phyloP scores from a whole-genome alignment of 2,329 filamentous ascomycete genomes.

The Ilyonectria robusta region DNA sequence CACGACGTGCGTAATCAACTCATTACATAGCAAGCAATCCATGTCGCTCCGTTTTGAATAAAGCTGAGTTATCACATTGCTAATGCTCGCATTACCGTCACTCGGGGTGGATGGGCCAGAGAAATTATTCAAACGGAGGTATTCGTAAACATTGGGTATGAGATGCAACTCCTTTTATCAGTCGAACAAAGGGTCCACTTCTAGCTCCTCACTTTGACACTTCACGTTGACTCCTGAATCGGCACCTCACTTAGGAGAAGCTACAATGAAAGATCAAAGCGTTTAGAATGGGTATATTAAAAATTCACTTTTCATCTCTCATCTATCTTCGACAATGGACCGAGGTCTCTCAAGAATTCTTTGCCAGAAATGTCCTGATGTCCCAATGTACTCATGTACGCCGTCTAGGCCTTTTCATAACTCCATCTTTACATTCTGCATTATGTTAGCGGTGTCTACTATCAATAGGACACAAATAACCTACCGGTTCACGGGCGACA shows the following conservation, averaged over 20 bases:
- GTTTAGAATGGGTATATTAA: constrained; percentile 47
- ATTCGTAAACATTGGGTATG: neutral
- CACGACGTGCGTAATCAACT: neutral
- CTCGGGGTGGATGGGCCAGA: neutral
- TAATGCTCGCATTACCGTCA: neutral
- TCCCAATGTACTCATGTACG: constrained; percentile 11
- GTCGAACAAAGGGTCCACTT: neutral
- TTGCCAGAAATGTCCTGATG: constrained; percentile 25
- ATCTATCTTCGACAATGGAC: constrained; percentile 35
- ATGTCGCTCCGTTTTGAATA: neutral
- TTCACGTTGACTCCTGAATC: too few relatives aligned
- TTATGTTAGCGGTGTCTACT: constrained; percentile 24
- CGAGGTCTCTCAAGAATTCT: constrained; percentile 27
- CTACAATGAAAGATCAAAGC: neutral
- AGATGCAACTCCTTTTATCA: neutral
- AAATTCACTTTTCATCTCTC: constrained; percentile 40
- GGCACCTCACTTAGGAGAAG: too few relatives aligned
- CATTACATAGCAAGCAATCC: neutral
- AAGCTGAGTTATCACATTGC: neutral
- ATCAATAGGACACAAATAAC: constrained; percentile 2
- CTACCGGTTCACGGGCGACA: constrained; percentile 79
- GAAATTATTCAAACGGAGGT: neutral
- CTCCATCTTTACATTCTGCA: constrained; percentile 43
- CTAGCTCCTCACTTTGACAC: neutral
- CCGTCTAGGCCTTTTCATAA: constrained; percentile 9